Base-by-base conservation (phyloP, 2,329 filamentous ascomycete genomes). In the Claviceps purpurea region DNA sequence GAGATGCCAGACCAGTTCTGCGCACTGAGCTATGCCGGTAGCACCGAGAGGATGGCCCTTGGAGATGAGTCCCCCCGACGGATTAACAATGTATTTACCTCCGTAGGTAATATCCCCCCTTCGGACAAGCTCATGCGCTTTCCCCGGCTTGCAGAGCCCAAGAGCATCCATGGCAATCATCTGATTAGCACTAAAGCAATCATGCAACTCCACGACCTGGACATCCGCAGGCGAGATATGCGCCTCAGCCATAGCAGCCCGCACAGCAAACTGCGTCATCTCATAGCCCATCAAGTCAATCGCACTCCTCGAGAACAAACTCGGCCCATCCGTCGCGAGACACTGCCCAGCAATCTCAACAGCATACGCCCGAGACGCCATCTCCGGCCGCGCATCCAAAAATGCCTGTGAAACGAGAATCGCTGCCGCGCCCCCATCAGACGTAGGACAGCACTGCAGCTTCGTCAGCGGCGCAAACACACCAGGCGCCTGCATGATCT, bases 391-490 rank as follows among this genome's bases (percentile, higher is more conserved):
- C 8, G 84, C 84, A 62, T 91, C 85, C 51, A 97, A 79, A 77
- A 96, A 97, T 47, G 77, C 78, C 69, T 95, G 84, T 0, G 89
- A 95, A 51, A 95, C 89, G 50, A 98, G 73, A 37, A 97, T 84
- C 14, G 87, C 88, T 1, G 93, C 89, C 1, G 89, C 91, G 47
- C 84, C 87, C 48, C 91, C 91, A 68, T 97, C 93, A 0, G 89
- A 95, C 1, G 91, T 97, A 1, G 93, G 91, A 70, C 91, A 96
- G 78, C 91, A 97, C 73, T 97, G 93, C n/a, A 97, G 82, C 71
- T 96, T 97, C 54, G 93, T 97, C 52, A 97, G 77, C 16, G 91
- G 91, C 57, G 81, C 81, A 70, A 88, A 82, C 68, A 97, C 87
- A 77, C 82, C 86, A 54, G 87, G 75, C 0, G 87, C 73, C 40